Base-by-base conservation (phyloP, 225 moss, liverwort and hornwort species). In the Polytrichum formosum region DNA sequence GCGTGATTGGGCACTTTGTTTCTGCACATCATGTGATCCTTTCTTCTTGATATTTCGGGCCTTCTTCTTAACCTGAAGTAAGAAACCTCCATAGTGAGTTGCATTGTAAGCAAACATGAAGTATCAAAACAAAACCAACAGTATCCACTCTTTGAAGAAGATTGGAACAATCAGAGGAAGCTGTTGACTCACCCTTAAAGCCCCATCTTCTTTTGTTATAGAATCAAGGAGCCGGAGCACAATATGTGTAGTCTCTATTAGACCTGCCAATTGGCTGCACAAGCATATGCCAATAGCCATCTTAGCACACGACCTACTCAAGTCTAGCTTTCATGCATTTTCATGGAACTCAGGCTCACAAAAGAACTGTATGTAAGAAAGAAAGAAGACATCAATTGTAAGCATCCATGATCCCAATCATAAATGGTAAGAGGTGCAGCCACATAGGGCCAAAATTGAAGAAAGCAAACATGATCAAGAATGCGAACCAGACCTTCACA, bases 171-270 rank as follows among this genome's bases (percentile, higher is more conserved):
- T 54, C 20, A 68, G 30, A 30, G 5, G 1, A 55, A 79, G 10
- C 20, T 54, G 5, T 30, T 61, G 72, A 63, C 83, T 74, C 85
- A 96, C 96, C 74, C 90, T 82, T 28, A 96, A 56, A 58, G 88
- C 79, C 53, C 88, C 91, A 59, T 93, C 91, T 73, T 90, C 82
- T 64, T 87, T 89, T 35, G 85, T 85, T 55, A 93, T 80, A 65
- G 76, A 75, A 71, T 96, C 96, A 37, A 96, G 85, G 26, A 93
- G 82, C 54, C 93, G 93, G 63, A 96, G 85, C 66, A 93, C 90
- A 68, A 87, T 83, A 64, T 96, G 96, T 0, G 93, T 76, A 61
- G 87, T 89, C 81, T 96, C 96, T 74, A 96, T 83, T 61, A 96
- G 78, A 77, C 91, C 81, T 61, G 87, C 85, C 87, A 96, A 76